Evolutionary conservation across 805 yeast genomes (phyloP), one percentile per base, ranked within the genome.

Genomic region (Priceomyces fermenticarens): DNA sequence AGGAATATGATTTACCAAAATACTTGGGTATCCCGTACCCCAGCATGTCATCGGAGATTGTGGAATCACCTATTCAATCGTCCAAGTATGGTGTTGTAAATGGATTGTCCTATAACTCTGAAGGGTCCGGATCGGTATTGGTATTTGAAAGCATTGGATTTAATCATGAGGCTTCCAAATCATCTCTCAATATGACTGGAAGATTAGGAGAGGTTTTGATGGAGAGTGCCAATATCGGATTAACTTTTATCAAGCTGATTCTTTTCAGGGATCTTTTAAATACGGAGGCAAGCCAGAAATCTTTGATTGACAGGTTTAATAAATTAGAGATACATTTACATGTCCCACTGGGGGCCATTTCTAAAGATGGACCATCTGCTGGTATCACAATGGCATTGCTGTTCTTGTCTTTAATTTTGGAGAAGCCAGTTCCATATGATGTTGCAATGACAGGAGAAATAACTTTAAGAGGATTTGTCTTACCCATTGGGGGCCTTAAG

Each of bases 381-480:
- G 78, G 78, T 12, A 70, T 73, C 36, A 72, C 78, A 3, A 72
- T 73, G 70, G 72, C 78, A 2, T 56, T 71, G 35, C 69, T 66
- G 65, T 69, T 73, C 39, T 55, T 73, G 26, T 72, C 77, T 1
- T 55, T 73, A 40, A 49, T 71, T 5, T 52, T 73, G 30, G 67
- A 70, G 38, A 70, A 63, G 38, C 73, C 76, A 1, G 72, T 73
- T 5, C 71, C 73, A 0, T 52, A 56, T 10, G 64, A 68, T 38
- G 65, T 84, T 37, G 95, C 95, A 38, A 84, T 87, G 93, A 87
- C 95, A 1, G 95, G 95, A 4, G 95, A 86, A 58, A 81, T 86
- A 45, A 85, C 93, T 0, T 70, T 87, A 3, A 65, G 91, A 32
- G 95, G 95, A 4, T 71, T 82, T 49, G 84, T 87, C 0, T 66